These are phyloP conservation scores for Endocalyx cinctus DNA, from an alignment of 2,329 filamentous ascomycete genomes.

Conservation along the genomic window DNA sequence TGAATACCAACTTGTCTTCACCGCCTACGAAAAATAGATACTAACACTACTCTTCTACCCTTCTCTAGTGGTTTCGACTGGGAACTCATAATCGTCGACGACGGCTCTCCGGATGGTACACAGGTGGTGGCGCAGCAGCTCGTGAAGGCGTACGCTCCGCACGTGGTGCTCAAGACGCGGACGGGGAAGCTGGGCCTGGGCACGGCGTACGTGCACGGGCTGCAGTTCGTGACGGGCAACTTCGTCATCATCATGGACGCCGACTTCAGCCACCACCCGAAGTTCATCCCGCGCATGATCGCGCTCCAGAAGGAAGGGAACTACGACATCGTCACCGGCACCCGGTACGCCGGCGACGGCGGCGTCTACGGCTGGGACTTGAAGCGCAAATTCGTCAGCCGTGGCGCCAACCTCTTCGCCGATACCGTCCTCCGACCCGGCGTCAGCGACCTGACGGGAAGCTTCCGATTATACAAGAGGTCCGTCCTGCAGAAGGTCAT, in stretches of 20 bases:
- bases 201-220: conserved; percentile 91
- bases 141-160: conserved; percentile 74
- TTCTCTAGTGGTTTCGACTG: conserved; percentile 76
- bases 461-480: conserved; percentile 93
- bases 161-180: conserved; percentile 80
- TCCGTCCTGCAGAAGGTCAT: conserved; percentile 86
- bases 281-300: conserved; percentile 97
- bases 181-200: conserved; percentile 95
- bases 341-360: conserved; percentile 81
- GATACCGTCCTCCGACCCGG: conserved; percentile 90
- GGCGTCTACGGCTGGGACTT: conserved; percentile 97
- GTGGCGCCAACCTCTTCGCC: conserved; percentile 90
- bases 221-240: conserved; percentile 87
- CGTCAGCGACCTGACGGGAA: conserved; percentile 92
- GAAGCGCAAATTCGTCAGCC: conserved; percentile 78
- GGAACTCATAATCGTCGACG: conserved; percentile 97
- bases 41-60: background rate
- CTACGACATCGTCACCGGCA: conserved; percentile 97
- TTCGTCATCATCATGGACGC: conserved; percentile 99
- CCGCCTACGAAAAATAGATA: too few species aligned
- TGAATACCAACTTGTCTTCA: too few species aligned
- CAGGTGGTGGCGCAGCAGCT: conserved; percentile 88
- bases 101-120: conserved; percentile 94
- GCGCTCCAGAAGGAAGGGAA: conserved; percentile 67
- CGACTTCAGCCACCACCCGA: conserved; percentile 98